Evolutionary conservation across 1,139 yeast genomes (phyloP), one percentile per base, ranked within the genome.

Genomic region (Chernovozyma aurita): DNA sequence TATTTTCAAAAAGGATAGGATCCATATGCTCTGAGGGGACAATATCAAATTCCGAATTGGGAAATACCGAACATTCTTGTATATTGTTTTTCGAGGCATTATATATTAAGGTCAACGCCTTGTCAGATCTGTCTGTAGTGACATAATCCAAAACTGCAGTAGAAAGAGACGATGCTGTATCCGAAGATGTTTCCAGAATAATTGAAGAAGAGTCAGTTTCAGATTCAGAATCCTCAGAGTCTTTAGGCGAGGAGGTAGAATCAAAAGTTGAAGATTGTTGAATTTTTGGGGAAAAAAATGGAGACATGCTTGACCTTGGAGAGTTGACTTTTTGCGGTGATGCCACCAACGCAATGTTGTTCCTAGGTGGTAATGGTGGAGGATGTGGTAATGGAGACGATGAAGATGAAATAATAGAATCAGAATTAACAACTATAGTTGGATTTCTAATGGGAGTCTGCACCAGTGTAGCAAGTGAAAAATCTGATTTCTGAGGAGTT

Each of bases 71-170:
- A 3, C 66, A 57, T 15, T 36, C 40, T 4, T 46, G 51, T 29
- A 68, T 65, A 4, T 55, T 56, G 42, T 67, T 67, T 41, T 70
- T 70, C 33, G 58, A 47, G 2, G 50, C 37, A 44, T 69, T 70
- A 42, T 66, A 69, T 7, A 65, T 39, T 31, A 50, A 55, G n/a
- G 47, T 42, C 29, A 69, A 45, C 30, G 48, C 47, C 32, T 48
- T 47, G 31, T 50, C 54, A 18, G 50, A 49, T 5, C 42, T 39
- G 17, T 51, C 61, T 7, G 48, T 50, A 16, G 49, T 40, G 3
- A 50, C 33, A 24, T 46, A 48, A n/a, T 48, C 50, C 13, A 52
- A 42, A 18, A 45, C 39, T 14, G 53, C 50, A 15, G 59, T 56
- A 4, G 58, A 46, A 14, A 58, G 36, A 1, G 65, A 54, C 22